Evolutionary conservation across 306 rosid genomes (phyloP), one percentile per base, ranked within the genome.

Genomic region (Rubus parviflorus): DNA sequence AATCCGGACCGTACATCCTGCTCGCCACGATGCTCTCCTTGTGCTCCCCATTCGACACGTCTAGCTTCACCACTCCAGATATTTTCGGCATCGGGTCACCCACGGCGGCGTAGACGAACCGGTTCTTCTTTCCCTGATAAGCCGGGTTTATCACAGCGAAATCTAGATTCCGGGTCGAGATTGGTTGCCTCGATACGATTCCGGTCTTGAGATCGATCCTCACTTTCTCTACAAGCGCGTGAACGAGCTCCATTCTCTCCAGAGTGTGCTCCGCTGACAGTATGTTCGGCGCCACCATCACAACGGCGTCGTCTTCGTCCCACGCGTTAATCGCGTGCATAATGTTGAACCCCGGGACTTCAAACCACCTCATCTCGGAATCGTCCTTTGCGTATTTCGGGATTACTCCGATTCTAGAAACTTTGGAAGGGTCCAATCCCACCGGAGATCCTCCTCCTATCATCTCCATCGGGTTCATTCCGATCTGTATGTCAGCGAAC

Each of bases 71-170:
- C 52, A 92, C 89, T n/a, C 99, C 99, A 0, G 97, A 37, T 11
- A 95, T 83, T 79, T 90, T 95, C 17, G 97, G 98, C 97, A 92
- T 90, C 0, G 98, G 98, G 66, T 95, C 91, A 3, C 98, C 97
- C 0, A 92, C 47, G 0, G 86, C 98, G 2, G 98, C 98, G 71
- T 92, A 95, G 0, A 88, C 89, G 53, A 67, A 90, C 58, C 68
- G 75, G 81, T 76, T 90, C 87, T 83, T 88, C 73, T 70, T 87
- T 11, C 84, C 97, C 1, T 79, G 2, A 38, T 43, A 88, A 0
- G 82, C 66, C 1, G 52, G 90, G 52, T 95, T 92, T 16, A 92
- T 79, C 20, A 90, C 90, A 0, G 49, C 93, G 11, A 95, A 92
- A 46, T 95, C 97, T 0, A 95, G 88, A 73, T 95, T 95, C 45